phyloP scores from a whole-genome alignment of 305 asterid species.

The Petunia hybrid region DNA sequence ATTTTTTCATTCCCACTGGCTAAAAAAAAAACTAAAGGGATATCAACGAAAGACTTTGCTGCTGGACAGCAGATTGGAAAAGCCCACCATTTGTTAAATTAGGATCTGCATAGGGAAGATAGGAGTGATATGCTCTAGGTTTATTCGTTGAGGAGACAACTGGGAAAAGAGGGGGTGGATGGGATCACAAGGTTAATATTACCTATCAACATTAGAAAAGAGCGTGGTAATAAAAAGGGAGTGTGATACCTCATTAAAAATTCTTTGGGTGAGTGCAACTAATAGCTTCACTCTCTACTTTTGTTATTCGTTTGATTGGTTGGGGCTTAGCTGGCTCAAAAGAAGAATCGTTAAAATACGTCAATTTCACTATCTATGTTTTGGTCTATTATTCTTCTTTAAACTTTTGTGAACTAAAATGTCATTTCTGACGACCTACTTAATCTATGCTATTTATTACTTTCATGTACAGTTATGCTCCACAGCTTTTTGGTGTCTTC shows the following conservation, averaged over 20 bases:
- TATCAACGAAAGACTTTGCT: not conserved
- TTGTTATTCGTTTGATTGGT: conserved; percentile 1
- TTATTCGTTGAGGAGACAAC: not conserved
- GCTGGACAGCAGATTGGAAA: not conserved
- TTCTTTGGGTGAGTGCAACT: no score
- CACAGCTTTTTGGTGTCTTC: not conserved
- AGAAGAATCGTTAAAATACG: not conserved
- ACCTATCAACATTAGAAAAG: not conserved
- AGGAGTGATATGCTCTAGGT: not conserved
- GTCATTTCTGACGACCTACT: not conserved
- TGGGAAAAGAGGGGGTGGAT: not conserved
- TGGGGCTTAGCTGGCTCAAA: conserved; percentile 6
- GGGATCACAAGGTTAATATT: not conserved
- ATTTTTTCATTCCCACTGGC: not conserved
- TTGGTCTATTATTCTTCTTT: conserved; percentile 13
- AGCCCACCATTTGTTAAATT: conserved; percentile 14
- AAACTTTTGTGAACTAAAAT: not conserved
- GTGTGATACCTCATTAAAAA: not conserved
- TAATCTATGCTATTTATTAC: conserved; percentile 8
- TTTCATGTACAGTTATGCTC: not conserved
- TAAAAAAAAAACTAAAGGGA: not conserved
- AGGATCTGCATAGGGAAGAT: not conserved
- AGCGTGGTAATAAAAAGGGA: conserved; percentile 22
- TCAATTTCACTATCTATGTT: conserved; percentile 18
- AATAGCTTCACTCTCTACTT: conserved; percentile 19